These are phyloP conservation scores for Calycina marina DNA, from an alignment of 2,329 filamentous ascomycete species.

Conservation along the genomic window DNA sequence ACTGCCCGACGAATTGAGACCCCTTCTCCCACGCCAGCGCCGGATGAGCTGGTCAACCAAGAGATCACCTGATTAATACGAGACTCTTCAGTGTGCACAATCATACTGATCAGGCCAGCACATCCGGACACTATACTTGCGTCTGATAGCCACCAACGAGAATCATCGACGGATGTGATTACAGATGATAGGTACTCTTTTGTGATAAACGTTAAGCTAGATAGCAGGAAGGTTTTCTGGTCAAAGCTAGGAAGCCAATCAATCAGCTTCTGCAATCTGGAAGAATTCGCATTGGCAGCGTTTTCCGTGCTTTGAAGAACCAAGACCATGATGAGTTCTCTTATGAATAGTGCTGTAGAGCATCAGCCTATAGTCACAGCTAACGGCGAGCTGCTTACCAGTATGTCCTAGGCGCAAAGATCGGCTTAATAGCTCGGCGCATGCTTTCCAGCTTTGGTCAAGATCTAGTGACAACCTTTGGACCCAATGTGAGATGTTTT, in stretches of 20 bases:
- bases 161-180: constrained; percentile 15
- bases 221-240: constrained; percentile 18
- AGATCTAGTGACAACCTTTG: constrained; percentile 8
- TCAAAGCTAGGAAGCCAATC: constrained; percentile 16
- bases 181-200: constrained; percentile 13
- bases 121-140: constrained; percentile 35
- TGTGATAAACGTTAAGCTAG: constrained; percentile 17
- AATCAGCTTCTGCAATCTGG: constrained; percentile 15
- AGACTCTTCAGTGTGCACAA: constrained; percentile 33
- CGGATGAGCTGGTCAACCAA: constrained; percentile 52
- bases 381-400: constrained; percentile 16
- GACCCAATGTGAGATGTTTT: constrained; percentile 18
- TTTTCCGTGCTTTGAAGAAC: constrained; percentile 12
- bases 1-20: constrained; percentile 54
- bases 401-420: constrained; percentile 20
- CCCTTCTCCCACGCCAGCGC: constrained; percentile 48
- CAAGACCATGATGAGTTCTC: constrained; percentile 13
- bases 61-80: constrained; percentile 40
- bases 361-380: too few relatives aligned
- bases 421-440: constrained; percentile 19
- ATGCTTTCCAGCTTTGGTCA: constrained; percentile 15
- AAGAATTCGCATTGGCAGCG: neutral
- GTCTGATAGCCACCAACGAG: constrained; percentile 21
- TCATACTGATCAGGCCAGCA: constrained; percentile 37
- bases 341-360: neutral